These are phyloP conservation scores for Botrytis pseudocinerea DNA, from an alignment of 2,329 filamentous ascomycete species.

Conservation along the genomic window DNA sequence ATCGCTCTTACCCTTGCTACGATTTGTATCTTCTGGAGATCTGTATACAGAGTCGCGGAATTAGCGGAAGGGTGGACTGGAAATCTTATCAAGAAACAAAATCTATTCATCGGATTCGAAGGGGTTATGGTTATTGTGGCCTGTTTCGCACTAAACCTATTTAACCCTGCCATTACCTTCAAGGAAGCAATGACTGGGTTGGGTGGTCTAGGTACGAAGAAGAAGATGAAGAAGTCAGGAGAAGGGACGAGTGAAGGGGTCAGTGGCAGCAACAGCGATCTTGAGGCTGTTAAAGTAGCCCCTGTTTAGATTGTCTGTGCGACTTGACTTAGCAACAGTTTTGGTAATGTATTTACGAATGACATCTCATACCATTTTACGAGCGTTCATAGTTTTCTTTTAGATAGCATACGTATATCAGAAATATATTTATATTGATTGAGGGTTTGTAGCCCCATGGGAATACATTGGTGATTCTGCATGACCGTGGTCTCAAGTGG, in stretches of 20 bases:
- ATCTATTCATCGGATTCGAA: slow-evolving; percentile 39
- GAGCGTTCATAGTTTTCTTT: not conserved
- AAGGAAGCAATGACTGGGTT: slow-evolving; percentile 25
- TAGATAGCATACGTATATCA: not conserved
- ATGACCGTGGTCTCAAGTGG: not conserved
- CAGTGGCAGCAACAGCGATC: slow-evolving; percentile 22
- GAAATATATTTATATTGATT: not conserved
- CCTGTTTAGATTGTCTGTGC: slow-evolving; percentile 8
- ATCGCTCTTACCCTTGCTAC: slow-evolving; percentile 49
- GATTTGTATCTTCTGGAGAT: slow-evolving; percentile 56
- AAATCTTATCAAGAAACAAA: slow-evolving; percentile 30
- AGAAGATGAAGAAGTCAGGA: slow-evolving; percentile 22
- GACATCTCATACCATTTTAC: not conserved
- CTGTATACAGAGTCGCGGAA: slow-evolving; percentile 59
- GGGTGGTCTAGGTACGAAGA: slow-evolving; percentile 25
- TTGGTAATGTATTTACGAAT: not conserved
- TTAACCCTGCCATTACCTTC: slow-evolving; percentile 44
- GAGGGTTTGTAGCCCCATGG: too few species aligned
- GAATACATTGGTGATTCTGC: not conserved
- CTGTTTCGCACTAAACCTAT: slow-evolving; percentile 35
- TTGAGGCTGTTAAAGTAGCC: slow-evolving; percentile 12
- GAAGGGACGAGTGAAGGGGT: slow-evolving; percentile 8
- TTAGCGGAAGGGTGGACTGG: slow-evolving; percentile 50
- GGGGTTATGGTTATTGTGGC: slow-evolving; percentile 36
- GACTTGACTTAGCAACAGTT: not conserved